Evolutionary conservation across 2,329 filamentous ascomycete species (phyloP), one percentile per base, ranked within the genome.

Genomic region (Neonectria faginata): DNA sequence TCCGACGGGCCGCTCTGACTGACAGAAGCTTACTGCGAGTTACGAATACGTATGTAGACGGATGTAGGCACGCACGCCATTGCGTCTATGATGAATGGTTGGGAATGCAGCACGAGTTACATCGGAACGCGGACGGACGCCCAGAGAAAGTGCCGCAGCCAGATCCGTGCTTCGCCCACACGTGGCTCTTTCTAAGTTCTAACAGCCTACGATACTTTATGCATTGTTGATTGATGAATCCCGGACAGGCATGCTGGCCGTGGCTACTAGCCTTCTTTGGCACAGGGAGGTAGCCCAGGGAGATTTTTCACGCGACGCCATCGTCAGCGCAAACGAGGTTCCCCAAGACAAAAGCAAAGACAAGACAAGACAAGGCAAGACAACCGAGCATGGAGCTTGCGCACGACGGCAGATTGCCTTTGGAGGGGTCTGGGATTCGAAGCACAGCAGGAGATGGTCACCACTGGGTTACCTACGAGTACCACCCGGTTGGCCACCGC

Each of bases 101-200:
- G 25, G 51, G 57, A 60, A 60, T 60, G 57, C 12, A 48, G 31
- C 20, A 29, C 16, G 51, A 41, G 36, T 20, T 47, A 25, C 27
- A 36, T 25, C 36, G 42, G 41, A 54, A 54, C 29, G 48, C 27
- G 41, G 42, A 25, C 14, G 53, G 41, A 36, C 50, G 22, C 50
- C 31, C 33, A 44, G 53, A 25, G 20, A 51, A 69, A 72, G 70
- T 69, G 67, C 70, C 70, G 68, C 66, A 66, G 63, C 41, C 42
- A 53, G 62, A 69, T 65, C 61, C 64, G 61, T 67, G 60, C 56
- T 45, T 55, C 54, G 41, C 50, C 47, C 58, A 67, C 70, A 72
- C 70, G 70, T 72, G 70, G 70, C 67, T 53, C 56, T 58, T 57
- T 33, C 12, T 44, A 55, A 42, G n/a, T 18, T 60, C 42, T 44